Conservation (phyloP, 768 basidiomycete genomes). For the Cystobasidium ongulense region DNA sequence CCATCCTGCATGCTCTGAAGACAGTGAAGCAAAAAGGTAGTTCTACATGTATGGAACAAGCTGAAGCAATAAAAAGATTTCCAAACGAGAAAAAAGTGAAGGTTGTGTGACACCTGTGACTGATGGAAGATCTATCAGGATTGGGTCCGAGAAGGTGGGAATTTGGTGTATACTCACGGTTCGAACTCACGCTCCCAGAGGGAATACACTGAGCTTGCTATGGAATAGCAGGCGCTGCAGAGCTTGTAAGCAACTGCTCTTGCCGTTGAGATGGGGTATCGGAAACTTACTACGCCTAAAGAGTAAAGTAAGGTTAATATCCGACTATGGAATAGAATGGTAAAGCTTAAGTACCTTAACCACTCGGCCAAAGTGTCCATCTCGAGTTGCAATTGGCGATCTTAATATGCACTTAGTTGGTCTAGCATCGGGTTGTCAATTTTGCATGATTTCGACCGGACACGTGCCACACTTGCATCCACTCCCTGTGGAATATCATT, state of each 20-base stretch:
- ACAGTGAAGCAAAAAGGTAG: no score
- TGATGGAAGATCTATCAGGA: background rate
- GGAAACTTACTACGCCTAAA: background rate
- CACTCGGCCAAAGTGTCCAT: background rate
- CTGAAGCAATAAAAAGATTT: no score
- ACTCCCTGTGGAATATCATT: no score
- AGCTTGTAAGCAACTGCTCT: background rate
- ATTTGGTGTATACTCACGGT: background rate
- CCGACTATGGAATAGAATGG: background rate
- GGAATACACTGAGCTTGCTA: constrained; percentile 15
- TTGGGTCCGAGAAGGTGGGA: background rate
- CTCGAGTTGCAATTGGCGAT: no score
- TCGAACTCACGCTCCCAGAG: constrained; percentile 13
- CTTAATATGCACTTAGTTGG: no score
- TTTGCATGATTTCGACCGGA: no score
- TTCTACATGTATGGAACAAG: no score
- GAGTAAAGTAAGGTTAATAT: background rate
- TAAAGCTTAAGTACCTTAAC: background rate
- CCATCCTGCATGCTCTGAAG: no score
- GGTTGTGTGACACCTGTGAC: background rate
- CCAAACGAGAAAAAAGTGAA: background rate
- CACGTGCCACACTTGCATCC: no score
- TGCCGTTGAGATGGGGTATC: background rate
- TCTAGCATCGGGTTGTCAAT: no score
- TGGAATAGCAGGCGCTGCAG: constrained; percentile 3